These are phyloP conservation scores for Beauveria varroae DNA, from an alignment of 2,329 filamentous ascomycete genomes.

Conservation along the genomic window DNA sequence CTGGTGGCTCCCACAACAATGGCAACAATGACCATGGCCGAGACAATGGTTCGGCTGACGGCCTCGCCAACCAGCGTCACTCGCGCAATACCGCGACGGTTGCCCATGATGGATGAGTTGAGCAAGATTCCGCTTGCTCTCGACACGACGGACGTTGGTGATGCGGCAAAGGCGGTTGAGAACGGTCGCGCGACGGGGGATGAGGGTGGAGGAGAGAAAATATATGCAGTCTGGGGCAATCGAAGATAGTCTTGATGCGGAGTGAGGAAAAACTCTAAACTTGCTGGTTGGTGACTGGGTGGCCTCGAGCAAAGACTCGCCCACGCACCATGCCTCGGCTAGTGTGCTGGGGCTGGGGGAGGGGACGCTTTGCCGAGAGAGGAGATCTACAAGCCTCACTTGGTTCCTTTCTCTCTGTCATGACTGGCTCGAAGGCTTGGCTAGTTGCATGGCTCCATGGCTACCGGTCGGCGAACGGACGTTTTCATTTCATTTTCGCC, in stretches of 20 bases:
- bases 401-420: neutral
- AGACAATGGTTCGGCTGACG: constrained; percentile 2
- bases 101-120: constrained; percentile 2
- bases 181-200: neutral
- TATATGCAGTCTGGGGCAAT: neutral
- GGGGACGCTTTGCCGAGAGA: neutral
- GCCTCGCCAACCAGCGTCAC: constrained; percentile 6
- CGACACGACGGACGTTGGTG: neutral
- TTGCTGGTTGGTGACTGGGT: neutral
- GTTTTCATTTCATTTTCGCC: neutral
- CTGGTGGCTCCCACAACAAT: constrained; percentile 8
- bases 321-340: constrained; percentile 1
- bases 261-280: constrained; percentile 9
- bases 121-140: neutral
- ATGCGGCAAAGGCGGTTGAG: neutral
- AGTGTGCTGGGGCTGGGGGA: constrained; percentile 5
- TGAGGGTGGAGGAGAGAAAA: neutral
- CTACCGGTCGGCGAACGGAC: neutral
- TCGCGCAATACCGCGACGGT: constrained; percentile 7
- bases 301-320: neutral
- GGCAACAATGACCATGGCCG: constrained; percentile 6
- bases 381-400: constrained; percentile 2
- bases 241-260: constrained; percentile 1
- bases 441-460: neutral
- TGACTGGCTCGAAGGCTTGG: neutral